Conservation (phyloP, 2,329 filamentous ascomycete species). For the Elsinoe fawcettii region DNA sequence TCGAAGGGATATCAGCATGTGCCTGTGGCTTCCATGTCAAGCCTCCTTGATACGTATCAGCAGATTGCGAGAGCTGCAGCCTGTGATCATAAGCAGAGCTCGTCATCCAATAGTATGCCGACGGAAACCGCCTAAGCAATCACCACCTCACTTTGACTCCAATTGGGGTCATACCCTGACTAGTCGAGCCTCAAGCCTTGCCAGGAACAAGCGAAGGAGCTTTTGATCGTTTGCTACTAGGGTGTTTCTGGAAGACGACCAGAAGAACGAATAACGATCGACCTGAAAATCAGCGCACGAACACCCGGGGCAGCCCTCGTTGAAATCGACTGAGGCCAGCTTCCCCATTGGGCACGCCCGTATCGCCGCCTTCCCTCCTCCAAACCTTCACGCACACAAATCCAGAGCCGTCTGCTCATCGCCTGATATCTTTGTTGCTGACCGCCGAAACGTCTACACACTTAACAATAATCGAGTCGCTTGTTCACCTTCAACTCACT, state of each 20-base stretch:
- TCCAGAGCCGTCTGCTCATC: slow-evolving; percentile 1
- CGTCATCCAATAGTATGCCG: slow-evolving; percentile 6
- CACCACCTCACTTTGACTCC: not conserved
- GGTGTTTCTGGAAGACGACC: slow-evolving; percentile 9
- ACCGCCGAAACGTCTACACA: not conserved
- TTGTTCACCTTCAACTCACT: not conserved
- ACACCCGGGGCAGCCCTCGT: not conserved
- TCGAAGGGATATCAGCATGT: not conserved
- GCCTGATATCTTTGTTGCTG: not conserved
- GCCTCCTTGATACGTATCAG: not conserved
- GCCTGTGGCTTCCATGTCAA: not conserved
- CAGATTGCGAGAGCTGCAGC: not conserved
- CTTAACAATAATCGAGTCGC: not conserved
- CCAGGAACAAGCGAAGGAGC: slow-evolving; percentile 9
- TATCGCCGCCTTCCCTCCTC: slow-evolving; percentile 6
- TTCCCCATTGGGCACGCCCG: slow-evolving; percentile 9
- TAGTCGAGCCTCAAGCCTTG: slow-evolving; percentile 2
- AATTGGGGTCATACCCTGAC: slow-evolving; percentile 7
- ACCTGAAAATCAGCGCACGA: slow-evolving; percentile 7
- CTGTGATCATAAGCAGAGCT: not conserved
- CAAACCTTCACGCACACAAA: slow-evolving; percentile 12
- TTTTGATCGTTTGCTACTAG: not conserved
- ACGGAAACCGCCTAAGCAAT: slow-evolving; percentile 13
- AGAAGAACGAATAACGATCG: slow-evolving; percentile 8
- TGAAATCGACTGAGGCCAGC: not conserved